Percentiles rank a stretch among this genome's conserved stretches.
phyloP scores from a whole-genome alignment of 139 green algal species.

The Chlamydomonas eustigma region DNA sequence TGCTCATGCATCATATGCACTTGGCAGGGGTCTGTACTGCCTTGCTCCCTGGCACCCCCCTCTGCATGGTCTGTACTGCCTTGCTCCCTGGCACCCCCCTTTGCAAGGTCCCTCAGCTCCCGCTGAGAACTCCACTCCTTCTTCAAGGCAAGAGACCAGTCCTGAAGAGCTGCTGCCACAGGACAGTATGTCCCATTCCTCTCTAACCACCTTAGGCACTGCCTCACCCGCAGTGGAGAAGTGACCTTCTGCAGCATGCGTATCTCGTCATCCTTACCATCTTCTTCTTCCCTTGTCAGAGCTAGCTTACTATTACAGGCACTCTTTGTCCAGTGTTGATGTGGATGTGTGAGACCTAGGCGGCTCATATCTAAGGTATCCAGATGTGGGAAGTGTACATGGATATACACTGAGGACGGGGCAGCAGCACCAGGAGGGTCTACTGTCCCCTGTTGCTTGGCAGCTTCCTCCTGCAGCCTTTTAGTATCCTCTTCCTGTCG shows the following conservation, averaged over 20 bases:
- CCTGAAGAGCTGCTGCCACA: constrained; percentile 26
- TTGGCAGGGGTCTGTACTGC: background rate
- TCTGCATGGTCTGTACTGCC: too few species aligned
- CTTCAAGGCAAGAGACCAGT: constrained; percentile 29
- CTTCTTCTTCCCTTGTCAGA: background rate
- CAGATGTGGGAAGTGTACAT: constrained; percentile 36
- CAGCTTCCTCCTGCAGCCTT: too few species aligned
- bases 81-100: constrained; percentile 7
- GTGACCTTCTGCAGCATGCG: too few species aligned
- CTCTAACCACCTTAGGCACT: background rate
- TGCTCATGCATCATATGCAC: background rate
- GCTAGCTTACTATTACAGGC: background rate
- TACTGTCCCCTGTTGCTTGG: too few species aligned
- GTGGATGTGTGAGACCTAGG: background rate
- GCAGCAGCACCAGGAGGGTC: too few species aligned
- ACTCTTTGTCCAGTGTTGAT: background rate
- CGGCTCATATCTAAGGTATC: background rate
- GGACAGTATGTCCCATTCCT: constrained; percentile 19
- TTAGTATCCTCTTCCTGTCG: too few species aligned
- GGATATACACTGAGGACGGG: constrained; percentile 15
- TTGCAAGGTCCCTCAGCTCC: too few species aligned
- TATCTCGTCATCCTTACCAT: too few species aligned
- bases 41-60: constrained; percentile 4
- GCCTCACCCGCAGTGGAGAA: too few species aligned
- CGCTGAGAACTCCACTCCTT: too few species aligned